Conservation (phyloP, 768 basidiomycete genomes). For the Cantharellus anzutake region DNA sequence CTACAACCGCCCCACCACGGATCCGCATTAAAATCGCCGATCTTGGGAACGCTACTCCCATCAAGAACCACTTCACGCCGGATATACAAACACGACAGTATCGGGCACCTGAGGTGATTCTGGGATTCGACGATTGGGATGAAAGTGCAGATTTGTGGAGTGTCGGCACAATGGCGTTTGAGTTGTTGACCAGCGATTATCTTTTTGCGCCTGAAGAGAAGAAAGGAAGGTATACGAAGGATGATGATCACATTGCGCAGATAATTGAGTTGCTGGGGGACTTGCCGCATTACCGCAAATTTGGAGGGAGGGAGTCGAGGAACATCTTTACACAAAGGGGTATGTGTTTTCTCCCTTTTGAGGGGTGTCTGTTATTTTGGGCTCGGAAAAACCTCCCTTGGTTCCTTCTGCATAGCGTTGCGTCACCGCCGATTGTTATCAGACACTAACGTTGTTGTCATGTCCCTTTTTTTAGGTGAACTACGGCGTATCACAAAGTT, state of each 20-base stretch:
- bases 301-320: slow-evolving; percentile 67
- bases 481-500: slow-evolving; percentile 55
- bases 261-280: slow-evolving; percentile 84
- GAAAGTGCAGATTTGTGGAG: slow-evolving; percentile 79
- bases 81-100: slow-evolving; percentile 97
- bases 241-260: slow-evolving; percentile 93
- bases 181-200: slow-evolving; percentile 79
- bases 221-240: slow-evolving; percentile 67
- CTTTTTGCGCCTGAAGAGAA: slow-evolving; percentile 81
- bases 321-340: slow-evolving; percentile 49
- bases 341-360: slow-evolving; percentile 7
- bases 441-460: neutral
- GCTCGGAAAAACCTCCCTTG: neutral
- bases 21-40: slow-evolving; percentile 88
- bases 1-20: slow-evolving; percentile 22
- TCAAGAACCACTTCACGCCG: slow-evolving; percentile 79
- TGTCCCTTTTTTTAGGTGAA: slow-evolving; percentile 24
- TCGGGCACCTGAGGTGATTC: slow-evolving; percentile 82
- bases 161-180: slow-evolving; percentile 78
- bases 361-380: neutral
- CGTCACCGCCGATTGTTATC: no score
- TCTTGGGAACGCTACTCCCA: slow-evolving; percentile 83
- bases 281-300: slow-evolving; percentile 49
- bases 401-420: neutral
- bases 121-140: slow-evolving; percentile 77